These are phyloP conservation scores for Aspergillus heteromorphus DNA, from an alignment of 495 filamentous ascomycete genomes.

Conservation along the genomic window DNA sequence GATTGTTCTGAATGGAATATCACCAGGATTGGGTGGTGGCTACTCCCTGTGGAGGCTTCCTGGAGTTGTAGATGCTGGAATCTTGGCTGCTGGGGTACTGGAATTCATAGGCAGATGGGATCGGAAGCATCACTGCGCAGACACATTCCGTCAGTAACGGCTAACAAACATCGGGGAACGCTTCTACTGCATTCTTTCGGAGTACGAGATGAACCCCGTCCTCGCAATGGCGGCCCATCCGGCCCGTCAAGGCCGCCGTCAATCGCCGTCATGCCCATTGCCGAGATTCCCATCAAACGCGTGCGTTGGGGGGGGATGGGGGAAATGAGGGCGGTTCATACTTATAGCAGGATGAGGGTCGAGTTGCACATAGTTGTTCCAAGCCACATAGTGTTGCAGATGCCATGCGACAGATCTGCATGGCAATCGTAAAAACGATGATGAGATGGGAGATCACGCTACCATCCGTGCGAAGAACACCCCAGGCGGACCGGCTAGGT, in stretches of 20 bases:
- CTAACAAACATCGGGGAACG: background rate
- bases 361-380: background rate
- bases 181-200: background rate
- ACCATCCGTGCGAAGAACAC: background rate
- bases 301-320: too few relatives aligned
- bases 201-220: too few relatives aligned
- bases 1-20: background rate
- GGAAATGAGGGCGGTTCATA: slow-evolving; percentile 5
- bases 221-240: background rate
- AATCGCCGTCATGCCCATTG: background rate
- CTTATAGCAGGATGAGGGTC: background rate
- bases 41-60: background rate
- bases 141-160: background rate
- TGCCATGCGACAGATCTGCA: slow-evolving; percentile 18
- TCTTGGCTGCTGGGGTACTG: background rate
- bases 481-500: background rate
- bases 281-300: background rate
- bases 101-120: background rate
- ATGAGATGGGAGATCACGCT: slow-evolving; percentile 4
- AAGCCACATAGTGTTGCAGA: slow-evolving; percentile 12
- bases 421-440: slow-evolving; percentile 7
- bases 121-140: background rate
- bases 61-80: background rate
- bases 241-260: background rate
- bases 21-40: background rate